Conservation (phyloP, 805 yeast species). For the Starmera quercuum region DNA sequence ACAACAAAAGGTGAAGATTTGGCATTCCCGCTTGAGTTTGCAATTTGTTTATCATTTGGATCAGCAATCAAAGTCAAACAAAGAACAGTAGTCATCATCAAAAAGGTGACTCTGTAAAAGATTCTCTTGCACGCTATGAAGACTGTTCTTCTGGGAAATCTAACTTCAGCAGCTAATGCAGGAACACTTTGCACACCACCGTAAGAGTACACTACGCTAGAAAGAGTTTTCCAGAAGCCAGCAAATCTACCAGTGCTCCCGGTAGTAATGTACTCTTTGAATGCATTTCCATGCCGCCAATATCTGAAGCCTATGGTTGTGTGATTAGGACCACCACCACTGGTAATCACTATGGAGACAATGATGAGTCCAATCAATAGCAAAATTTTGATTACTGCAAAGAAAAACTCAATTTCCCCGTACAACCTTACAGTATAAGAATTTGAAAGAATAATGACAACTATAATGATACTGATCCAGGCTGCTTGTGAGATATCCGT, state of each 20-base stretch:
- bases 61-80: conserved; percentile 26
- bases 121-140: conserved; percentile 25
- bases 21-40: conserved; percentile 21
- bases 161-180: conserved; percentile 30
- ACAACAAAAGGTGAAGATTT: conserved; percentile 31
- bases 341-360: conserved; percentile 33
- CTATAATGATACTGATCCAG: conserved; percentile 33
- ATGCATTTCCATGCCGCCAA: conserved; percentile 19
- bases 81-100: conserved; percentile 24
- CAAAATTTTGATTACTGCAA: conserved; percentile 33
- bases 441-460: conserved; percentile 27
- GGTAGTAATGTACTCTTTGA: conserved; percentile 9
- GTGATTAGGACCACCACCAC: conserved; percentile 36
- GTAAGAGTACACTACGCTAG: conserved; percentile 31
- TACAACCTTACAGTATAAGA: conserved; percentile 30
- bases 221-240: conserved; percentile 26
- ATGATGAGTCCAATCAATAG: conserved; percentile 41
- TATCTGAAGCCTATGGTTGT: conserved; percentile 27
- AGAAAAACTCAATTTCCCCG: conserved; percentile 42
- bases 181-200: conserved; percentile 41
- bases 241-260: conserved; percentile 18
- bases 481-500: conserved; percentile 33
- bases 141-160: conserved; percentile 26
- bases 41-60: conserved; percentile 20
- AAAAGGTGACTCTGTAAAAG: conserved; percentile 19